Evolutionary conservation across 225 moss, liverwort and hornwort genomes (phyloP).

Genomic region (Climacium dendroides): DNA sequence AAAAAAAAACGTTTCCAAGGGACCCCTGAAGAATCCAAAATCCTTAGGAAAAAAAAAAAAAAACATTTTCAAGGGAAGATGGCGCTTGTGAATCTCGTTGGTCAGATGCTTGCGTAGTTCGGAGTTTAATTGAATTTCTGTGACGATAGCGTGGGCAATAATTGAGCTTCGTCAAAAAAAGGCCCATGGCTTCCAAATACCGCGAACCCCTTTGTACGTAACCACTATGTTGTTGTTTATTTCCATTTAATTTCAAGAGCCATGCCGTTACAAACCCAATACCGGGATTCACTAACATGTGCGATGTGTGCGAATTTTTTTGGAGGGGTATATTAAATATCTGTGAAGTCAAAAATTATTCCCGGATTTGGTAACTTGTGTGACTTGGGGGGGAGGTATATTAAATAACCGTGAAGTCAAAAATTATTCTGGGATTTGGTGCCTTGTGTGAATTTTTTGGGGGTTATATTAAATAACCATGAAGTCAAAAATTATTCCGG

Average conservation of each 20-base stretch:
- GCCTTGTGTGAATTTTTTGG: too few species aligned
- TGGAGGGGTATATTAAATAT: too few species aligned
- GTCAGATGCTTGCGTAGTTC: not conserved
- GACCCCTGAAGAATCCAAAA: too few species aligned
- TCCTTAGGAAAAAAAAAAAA: not conserved
- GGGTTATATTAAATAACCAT: not conserved
- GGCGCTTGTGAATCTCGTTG: not conserved
- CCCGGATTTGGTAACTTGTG: too few species aligned
- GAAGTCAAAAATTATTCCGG: too few species aligned
- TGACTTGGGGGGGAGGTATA: too few species aligned
- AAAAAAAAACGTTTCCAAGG: not conserved
- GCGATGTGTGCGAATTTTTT: too few species aligned
- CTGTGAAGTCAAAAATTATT: too few species aligned
- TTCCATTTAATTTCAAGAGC: not conserved
- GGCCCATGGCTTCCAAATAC: rapidly evolving
- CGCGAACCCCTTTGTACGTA: rapidly evolving
- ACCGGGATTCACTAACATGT: rapidly evolving
- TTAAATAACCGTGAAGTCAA: too few species aligned
- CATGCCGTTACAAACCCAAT: too few species aligned
- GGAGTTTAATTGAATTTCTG: not conserved
- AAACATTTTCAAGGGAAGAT: not conserved
- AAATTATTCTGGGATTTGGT: too few species aligned
- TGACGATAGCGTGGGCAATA: not conserved
- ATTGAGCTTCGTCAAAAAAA: not conserved
- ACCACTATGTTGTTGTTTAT: not conserved